Base-by-base conservation (phyloP, 2,329 filamentous ascomycete genomes). In the Gaeumannomyces sp. region DNA sequence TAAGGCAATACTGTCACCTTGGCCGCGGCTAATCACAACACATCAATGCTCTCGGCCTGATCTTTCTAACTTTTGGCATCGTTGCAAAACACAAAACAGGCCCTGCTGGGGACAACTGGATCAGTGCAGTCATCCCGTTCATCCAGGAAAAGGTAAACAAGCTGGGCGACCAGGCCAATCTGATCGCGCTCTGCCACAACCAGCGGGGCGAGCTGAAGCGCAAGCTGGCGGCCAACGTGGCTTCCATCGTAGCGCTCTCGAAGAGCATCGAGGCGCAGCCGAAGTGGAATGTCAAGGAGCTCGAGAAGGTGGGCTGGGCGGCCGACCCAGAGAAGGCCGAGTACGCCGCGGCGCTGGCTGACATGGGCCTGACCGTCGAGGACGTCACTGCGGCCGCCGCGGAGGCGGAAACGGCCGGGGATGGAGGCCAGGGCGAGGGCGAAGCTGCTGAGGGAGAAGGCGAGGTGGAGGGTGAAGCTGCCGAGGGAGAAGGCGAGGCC, bases 111-210 rank as follows among this genome's bases (percentile, higher is more conserved):
- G 62, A 45, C 10, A 45, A 64, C 33, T 64, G 62, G 62, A 29
- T 57, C n/a, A 29, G 27, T 22, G 63, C n/a, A 33, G 63, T 22
- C 60, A 64, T 29, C 64, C 60, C 64, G 61, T 56, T 59, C 66
- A 64, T 65, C 29, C 28, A 33, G 38, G 25, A 68, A 58, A 61
- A 60, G 62, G 16, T 45, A 4, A 35, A 50, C 57, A 27, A 27
- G 29, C 33, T 50, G 25, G 57, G 62, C 25, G 56, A 50, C 14
- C 35, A 64, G 27, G 62, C 57, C 62, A 93, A 86, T 68, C 84
- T 96, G 53, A 81, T 96, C 61, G 88, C 91, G 29, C 77, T 97
- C 2, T 89, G 89, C 67, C 83, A 85, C 65, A 89, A 89, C 65
- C 88, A 91, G 0, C 75, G 90, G 1, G 70, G 77, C 16, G 73